phyloP scores from a whole-genome alignment of 2,329 filamentous ascomycete genomes.

The Didymellaceae sp. region DNA sequence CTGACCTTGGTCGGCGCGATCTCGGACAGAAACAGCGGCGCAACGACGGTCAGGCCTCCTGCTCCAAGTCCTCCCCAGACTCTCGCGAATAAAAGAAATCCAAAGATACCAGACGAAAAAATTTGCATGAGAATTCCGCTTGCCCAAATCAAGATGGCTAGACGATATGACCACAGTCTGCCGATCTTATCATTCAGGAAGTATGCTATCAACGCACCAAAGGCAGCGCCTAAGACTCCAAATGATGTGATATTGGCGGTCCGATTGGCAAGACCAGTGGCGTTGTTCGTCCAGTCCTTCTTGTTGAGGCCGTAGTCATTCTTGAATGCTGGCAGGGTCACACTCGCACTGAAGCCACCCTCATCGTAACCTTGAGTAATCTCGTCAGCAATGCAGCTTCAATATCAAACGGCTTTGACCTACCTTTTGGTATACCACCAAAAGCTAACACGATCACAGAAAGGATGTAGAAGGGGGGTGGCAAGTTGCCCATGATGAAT shows the following conservation, averaged over 20 bases:
- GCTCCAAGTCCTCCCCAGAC: background rate
- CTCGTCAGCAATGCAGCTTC: background rate
- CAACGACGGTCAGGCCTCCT: background rate
- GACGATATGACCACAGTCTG: constrained; percentile 1
- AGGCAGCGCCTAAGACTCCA: background rate
- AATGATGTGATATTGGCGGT: constrained; percentile 1
- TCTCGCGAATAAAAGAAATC: background rate
- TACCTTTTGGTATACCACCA: background rate
- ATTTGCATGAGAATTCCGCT: background rate
- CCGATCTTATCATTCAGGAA: background rate
- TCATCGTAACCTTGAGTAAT: background rate
- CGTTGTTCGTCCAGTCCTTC: background rate
- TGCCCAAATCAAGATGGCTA: background rate
- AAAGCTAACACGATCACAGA: background rate
- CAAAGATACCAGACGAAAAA: background rate
- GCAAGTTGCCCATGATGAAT: background rate
- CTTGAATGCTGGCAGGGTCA: constrained; percentile 2
- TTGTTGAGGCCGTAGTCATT: background rate
- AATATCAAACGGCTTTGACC: background rate
- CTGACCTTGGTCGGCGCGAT: background rate
- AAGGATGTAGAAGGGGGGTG: constrained; percentile 1
- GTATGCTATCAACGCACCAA: background rate
- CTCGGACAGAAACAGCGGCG: constrained; percentile 1
- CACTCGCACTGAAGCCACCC: constrained; percentile 1
- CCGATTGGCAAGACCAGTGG: background rate